Base-by-base conservation (phyloP, 805 yeast species). In the Cyberlindnera amylophila region DNA sequence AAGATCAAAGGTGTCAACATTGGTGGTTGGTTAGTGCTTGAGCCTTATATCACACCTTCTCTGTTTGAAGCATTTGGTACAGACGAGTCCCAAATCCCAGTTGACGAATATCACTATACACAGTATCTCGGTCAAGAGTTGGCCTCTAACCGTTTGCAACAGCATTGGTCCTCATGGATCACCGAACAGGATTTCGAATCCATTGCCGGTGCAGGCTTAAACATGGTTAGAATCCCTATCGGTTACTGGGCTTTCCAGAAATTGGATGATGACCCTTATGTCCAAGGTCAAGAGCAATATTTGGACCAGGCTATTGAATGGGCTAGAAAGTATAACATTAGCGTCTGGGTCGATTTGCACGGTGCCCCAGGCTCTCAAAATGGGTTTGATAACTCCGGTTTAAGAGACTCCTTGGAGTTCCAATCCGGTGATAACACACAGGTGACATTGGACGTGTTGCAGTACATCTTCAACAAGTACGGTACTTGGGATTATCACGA, bases 341-440 rank as follows among this genome's bases (percentile, higher is more conserved):
- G 81, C 58, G 95, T 79, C 18, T 88, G 96, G 96, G 74, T 90
- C 34, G 97, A 91, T 63, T 65, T 90, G 57, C 98, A 90, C 61
- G 97, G 97, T 49, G 95, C 85, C n/a, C 95, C 96, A 27, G 97
- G 96, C 17, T 85, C 96, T 17, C 98, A 90, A 64, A 90, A 90
- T 61, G 97, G 97, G 12, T 91, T 88, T 58, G 98, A 90, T 64
- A 90, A 90, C 69, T 86, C 96, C 8, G 98, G 98, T 21, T 67
- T 77, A 49, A 75, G 96, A 55, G 96, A 83, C 58, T 31, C 54
- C 2, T 58, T 70, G 36, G 63, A 62, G 3, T 88, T 85, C 78
- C 83, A 74, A 55, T 58, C 71, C 34, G 72, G 69, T 27, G 69
- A 72, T 44, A 81, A 82, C 57, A 65, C 74, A 34, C 63, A 70